phyloP scores from a whole-genome alignment of 495 filamentous ascomycete genomes.

The Wilcoxina mikolae region DNA sequence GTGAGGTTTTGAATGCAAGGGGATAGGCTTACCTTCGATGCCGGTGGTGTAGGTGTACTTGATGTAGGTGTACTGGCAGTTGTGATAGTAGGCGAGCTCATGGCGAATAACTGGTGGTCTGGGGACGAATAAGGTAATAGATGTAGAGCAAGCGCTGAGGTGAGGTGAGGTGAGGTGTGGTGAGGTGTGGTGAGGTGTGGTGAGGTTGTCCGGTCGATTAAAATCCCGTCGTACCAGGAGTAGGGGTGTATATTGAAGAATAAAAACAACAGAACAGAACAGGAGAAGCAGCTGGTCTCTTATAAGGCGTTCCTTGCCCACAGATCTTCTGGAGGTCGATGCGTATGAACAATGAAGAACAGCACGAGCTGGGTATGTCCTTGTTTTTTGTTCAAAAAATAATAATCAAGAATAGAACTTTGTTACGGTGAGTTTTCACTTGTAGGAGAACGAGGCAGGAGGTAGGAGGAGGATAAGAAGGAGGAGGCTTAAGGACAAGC shows the following conservation, averaged over 20 bases:
- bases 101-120: conserved; percentile 14
- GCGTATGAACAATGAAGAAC: not conserved
- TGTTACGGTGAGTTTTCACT: too few relatives aligned
- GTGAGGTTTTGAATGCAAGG: not conserved
- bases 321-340: not conserved
- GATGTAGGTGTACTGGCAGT: conserved; percentile 1
- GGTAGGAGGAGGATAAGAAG: too few relatives aligned
- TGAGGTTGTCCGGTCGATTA: too few relatives aligned
- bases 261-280: conserved; percentile 5
- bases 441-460: too few relatives aligned
- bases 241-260: conserved; percentile 8
- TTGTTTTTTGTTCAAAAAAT: too few relatives aligned
- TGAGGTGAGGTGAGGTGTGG: too few relatives aligned
- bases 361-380: not conserved
- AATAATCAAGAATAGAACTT: too few relatives aligned
- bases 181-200: too few relatives aligned
- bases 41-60: conserved; percentile 1
- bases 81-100: conserved; percentile 20
- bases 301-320: not conserved
- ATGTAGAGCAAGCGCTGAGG: too few relatives aligned
- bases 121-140: too few relatives aligned
- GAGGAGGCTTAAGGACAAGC: too few relatives aligned
- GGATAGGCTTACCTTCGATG: conserved; percentile 9
- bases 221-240: too few relatives aligned
- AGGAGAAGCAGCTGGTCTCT: not conserved